Conservation (phyloP, 1,139 yeast genomes). For the Geotrichum australiense region DNA sequence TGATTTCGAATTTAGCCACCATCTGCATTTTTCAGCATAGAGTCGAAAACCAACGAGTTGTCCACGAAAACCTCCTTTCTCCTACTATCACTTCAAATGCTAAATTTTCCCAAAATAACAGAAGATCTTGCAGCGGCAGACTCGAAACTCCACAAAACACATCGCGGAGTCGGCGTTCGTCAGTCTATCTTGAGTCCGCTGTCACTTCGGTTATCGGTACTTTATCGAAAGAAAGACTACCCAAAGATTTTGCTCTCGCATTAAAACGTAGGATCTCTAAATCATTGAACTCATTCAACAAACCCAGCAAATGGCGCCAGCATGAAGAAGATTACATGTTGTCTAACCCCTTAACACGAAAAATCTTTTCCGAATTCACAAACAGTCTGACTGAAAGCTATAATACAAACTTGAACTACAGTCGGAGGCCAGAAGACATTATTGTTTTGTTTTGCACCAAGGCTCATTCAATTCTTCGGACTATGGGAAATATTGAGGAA, state of each 20-base stretch:
- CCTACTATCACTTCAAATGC: background rate
- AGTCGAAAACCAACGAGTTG: constrained; percentile 8
- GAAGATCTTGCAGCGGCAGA: background rate
- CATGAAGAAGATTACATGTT: background rate
- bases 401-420: constrained; percentile 7
- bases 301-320: background rate
- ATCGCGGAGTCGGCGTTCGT: background rate
- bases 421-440: constrained; percentile 9
- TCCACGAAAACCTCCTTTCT: constrained; percentile 1
- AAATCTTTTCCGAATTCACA: constrained; percentile 3
- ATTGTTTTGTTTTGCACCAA: constrained; percentile 9
- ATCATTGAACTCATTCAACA: background rate
- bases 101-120: background rate
- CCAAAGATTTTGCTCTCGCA: constrained; percentile 10
- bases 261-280: constrained; percentile 1
- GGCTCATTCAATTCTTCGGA: constrained; percentile 3
- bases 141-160: background rate
- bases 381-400: constrained; percentile 6
- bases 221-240: constrained; percentile 7
- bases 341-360: constrained; percentile 4
- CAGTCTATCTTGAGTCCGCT: background rate
- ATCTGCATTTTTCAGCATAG: constrained; percentile 10
- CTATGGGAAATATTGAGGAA: background rate
- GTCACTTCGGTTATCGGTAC: background rate
- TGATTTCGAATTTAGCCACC: constrained; percentile 3